These are phyloP conservation scores for Rhododendron henanense DNA, from an alignment of 148 eudicot species.

Conservation along the genomic window DNA sequence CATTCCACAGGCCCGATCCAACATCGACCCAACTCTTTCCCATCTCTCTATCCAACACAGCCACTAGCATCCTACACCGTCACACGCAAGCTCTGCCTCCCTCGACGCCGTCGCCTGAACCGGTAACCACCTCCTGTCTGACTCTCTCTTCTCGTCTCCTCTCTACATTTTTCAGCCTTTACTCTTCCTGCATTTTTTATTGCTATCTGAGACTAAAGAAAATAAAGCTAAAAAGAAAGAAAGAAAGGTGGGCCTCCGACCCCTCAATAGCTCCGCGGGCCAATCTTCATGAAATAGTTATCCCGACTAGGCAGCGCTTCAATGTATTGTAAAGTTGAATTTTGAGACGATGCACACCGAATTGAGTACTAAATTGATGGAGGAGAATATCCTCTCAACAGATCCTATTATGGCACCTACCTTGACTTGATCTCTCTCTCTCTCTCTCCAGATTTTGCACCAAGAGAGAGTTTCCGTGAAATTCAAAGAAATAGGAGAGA, in stretches of 20 bases:
- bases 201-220: background rate
- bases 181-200: background rate
- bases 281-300: background rate
- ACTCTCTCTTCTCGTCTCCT: too few species aligned
- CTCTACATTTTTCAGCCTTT: too few species aligned
- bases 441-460: background rate
- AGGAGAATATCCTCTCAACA: background rate
- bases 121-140: background rate
- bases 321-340: background rate
- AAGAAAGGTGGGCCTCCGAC: too few species aligned
- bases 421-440: background rate
- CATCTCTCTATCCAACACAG: background rate
- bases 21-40: background rate
- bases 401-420: background rate
- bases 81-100: background rate
- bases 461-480: background rate
- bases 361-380: background rate
- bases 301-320: background rate
- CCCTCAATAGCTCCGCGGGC: background rate
- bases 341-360: background rate
- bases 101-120: background rate
- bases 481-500: background rate
- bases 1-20: background rate
- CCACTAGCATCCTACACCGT: background rate
- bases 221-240: too few species aligned